Conservation (phyloP, 2,329 filamentous ascomycete species). For the Calcarisporium arbuscula region DNA sequence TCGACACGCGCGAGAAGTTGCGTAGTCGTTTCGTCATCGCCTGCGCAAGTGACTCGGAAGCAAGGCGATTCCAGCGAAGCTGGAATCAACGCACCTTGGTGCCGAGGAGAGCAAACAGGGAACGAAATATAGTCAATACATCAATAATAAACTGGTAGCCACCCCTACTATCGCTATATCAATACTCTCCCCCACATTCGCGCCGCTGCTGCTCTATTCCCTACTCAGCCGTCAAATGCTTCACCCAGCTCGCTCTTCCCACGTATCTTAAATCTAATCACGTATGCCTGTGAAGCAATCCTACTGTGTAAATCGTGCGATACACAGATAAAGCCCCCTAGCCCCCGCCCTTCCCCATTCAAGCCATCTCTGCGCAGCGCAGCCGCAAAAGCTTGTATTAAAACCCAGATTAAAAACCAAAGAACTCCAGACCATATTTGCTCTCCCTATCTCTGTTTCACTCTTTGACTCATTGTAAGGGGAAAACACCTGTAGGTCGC, state of each 20-base stretch:
- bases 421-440: constrained; percentile 42
- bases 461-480: no score
- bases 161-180: constrained; percentile 6
- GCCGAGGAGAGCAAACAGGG: constrained; percentile 6
- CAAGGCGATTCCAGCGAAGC: constrained; percentile 32
- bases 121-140: constrained; percentile 19
- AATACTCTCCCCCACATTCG: constrained; percentile 1
- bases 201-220: not conserved
- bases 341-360: not conserved
- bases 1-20: constrained; percentile 14
- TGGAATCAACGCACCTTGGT: constrained; percentile 32
- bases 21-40: constrained; percentile 25
- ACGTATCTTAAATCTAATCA: no score
- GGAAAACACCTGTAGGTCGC: no score
- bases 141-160: constrained; percentile 27
- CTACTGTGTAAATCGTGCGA: no score
- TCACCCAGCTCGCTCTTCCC: no score
- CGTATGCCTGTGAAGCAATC: no score
- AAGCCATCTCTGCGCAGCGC: constrained; percentile 2
- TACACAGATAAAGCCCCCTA: not conserved
- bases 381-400: constrained; percentile 34
- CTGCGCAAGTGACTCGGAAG: constrained; percentile 24
- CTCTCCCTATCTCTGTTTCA: no score
- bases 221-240: not conserved
- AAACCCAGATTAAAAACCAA: constrained; percentile 34